phyloP scores from a whole-genome alignment of 1,139 yeast species.

The Saccharomyces hybrid region DNA sequence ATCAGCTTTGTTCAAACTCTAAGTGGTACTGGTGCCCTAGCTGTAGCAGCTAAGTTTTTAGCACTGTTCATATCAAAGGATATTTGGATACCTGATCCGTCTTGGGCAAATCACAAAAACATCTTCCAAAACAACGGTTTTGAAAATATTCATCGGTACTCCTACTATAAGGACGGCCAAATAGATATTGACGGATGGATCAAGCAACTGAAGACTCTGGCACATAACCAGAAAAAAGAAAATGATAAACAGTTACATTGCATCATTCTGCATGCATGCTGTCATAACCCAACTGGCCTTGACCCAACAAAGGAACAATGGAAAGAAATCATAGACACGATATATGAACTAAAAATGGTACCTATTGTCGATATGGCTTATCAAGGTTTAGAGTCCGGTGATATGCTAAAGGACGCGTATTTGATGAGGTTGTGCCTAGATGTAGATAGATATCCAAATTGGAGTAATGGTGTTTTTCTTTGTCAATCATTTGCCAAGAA shows the following conservation, averaged over 20 bases:
- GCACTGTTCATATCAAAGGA: slow-evolving; percentile 37
- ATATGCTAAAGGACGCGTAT: slow-evolving; percentile 44
- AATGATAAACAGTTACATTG: slow-evolving; percentile 44
- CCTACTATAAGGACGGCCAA: slow-evolving; percentile 46
- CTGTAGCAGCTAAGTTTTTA: slow-evolving; percentile 71
- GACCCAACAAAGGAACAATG: slow-evolving; percentile 80
- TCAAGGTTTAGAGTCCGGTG: slow-evolving; percentile 87
- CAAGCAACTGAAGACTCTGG: slow-evolving; percentile 31
- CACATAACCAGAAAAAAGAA: slow-evolving; percentile 45
- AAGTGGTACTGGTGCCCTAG: slow-evolving; percentile 94
- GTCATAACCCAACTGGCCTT: slow-evolving; percentile 95
- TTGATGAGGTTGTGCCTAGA: slow-evolving; percentile 36
- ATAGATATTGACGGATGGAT: slow-evolving; percentile 44
- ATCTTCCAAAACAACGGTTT: slow-evolving; percentile 37
- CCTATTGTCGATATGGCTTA: slow-evolving; percentile 88
- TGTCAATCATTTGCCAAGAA: slow-evolving; percentile 95
- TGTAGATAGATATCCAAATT: slow-evolving; percentile 20
- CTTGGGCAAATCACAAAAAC: slow-evolving; percentile 92
- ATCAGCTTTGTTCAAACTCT: slow-evolving; percentile 76
- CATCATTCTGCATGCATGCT: slow-evolving; percentile 83
- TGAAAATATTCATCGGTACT: slow-evolving; percentile 37
- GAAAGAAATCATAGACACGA: slow-evolving; percentile 57
- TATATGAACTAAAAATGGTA: slow-evolving; percentile 49
- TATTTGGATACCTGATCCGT: slow-evolving; percentile 76
- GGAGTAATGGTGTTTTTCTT: slow-evolving; percentile 47